Conservation (phyloP, 2,329 filamentous ascomycete genomes). For the Alternaria gaisen region DNA sequence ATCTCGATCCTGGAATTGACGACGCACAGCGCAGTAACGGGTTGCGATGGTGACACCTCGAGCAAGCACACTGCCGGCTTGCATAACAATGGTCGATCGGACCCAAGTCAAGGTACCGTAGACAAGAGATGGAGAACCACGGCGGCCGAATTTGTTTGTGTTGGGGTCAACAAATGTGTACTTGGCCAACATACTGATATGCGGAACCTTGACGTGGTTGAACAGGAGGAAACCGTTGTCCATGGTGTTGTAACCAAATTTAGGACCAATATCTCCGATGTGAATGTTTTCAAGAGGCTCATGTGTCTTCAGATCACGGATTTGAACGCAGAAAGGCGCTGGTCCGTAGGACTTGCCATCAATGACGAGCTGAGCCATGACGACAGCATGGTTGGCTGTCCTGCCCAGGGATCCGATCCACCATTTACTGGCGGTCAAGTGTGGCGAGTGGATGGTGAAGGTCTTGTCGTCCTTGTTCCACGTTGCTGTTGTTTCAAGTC, state of each 20-base stretch:
- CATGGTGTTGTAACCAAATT: constrained; percentile 83
- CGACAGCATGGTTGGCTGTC: constrained; percentile 78
- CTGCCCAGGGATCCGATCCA: constrained; percentile 83
- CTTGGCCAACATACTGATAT: constrained; percentile 75
- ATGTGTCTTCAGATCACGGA: constrained; percentile 64
- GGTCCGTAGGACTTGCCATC: constrained; percentile 74
- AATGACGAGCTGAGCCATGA: constrained; percentile 80
- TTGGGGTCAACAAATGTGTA: constrained; percentile 74
- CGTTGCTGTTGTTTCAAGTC: constrained; percentile 74
- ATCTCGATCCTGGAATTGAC: constrained; percentile 82
- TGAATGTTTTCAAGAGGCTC: constrained; percentile 64
- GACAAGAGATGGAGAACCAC: constrained; percentile 71
- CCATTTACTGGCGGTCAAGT: constrained; percentile 81
- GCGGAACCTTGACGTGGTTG: constrained; percentile 78
- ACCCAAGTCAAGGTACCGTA: constrained; percentile 82
- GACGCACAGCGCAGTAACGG: constrained; percentile 75
- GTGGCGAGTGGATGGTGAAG: constrained; percentile 77
- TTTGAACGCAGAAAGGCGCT: constrained; percentile 80
- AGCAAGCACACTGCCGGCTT: constrained; percentile 75
- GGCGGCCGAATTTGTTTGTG: constrained; percentile 73
- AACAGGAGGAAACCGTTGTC: constrained; percentile 83
- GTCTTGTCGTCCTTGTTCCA: constrained; percentile 79
- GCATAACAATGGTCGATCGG: constrained; percentile 75
- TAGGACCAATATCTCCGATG: constrained; percentile 82
- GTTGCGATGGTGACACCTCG: constrained; percentile 81